Conservation (phyloP, 306 rosid species). For the Glycine soja region DNA sequence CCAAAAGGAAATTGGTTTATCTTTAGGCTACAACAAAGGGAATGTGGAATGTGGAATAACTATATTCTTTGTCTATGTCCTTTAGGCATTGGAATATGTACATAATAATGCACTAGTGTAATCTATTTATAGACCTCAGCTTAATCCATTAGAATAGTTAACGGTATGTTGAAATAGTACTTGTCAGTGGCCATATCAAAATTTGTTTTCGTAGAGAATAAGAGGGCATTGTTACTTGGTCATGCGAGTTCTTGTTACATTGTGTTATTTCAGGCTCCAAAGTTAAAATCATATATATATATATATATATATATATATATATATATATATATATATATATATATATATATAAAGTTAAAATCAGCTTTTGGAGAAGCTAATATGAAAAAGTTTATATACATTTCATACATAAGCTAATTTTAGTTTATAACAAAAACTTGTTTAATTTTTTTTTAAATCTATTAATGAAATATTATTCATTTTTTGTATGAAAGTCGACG, state of each 20-base stretch:
- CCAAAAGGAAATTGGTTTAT: constrained; percentile 48
- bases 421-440: too few species aligned
- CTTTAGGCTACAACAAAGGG: constrained; percentile 56
- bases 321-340: too few species aligned
- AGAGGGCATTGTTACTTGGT: background rate
- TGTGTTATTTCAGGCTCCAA: background rate
- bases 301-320: too few species aligned
- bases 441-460: too few species aligned
- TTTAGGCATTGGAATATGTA: constrained; percentile 68
- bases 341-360: too few species aligned
- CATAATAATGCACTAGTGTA: constrained; percentile 55
- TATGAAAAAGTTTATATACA: too few species aligned
- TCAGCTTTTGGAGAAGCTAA: too few species aligned
- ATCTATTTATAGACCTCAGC: constrained; percentile 53
- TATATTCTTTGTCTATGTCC: constrained; percentile 53
- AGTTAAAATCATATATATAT: too few species aligned
- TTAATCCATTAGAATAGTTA: constrained; percentile 45
- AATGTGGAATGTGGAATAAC: constrained; percentile 58
- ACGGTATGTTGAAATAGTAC: constrained; percentile 25
- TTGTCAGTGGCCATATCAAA: constrained; percentile 20
- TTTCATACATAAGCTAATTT: too few species aligned
- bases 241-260: background rate
- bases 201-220: constrained; percentile 37
- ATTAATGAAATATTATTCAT: too few species aligned
- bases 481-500: too few species aligned